Conservation (phyloP, 225 moss, liverwort and hornwort genomes). For the Pseudoscleropodium purum region DNA sequence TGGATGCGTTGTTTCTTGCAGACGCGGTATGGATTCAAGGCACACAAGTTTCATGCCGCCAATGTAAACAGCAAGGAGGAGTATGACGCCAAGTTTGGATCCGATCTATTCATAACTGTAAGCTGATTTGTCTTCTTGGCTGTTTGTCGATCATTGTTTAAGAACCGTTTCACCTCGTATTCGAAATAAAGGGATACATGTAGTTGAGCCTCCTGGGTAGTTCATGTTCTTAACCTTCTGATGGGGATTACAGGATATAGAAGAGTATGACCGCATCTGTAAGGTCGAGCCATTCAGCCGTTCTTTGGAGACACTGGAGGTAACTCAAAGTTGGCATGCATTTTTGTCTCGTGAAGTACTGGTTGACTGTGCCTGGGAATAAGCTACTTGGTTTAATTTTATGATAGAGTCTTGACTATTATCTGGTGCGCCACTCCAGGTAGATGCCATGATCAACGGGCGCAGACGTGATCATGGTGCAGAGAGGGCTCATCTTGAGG, state of each 20-base stretch:
- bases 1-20: conserved; percentile 21
- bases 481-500: conserved; percentile 94
- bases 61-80: conserved; percentile 60
- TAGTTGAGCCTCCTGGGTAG: background rate
- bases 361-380: background rate
- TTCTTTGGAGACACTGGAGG: conserved; percentile 58
- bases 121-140: conserved; percentile 11
- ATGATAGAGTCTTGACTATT: background rate
- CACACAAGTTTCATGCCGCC: conserved; percentile 65
- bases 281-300: conserved; percentile 92
- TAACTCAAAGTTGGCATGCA: conserved; percentile 18
- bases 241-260: conserved; percentile 54
- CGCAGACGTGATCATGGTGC: conserved; percentile 97
- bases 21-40: conserved; percentile 75
- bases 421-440: conserved; percentile 33
- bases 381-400: background rate
- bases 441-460: conserved; percentile 92
- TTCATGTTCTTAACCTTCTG: background rate
- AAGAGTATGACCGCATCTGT: conserved; percentile 87
- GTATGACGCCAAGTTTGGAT: conserved; percentile 72
- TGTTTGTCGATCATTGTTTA: background rate
- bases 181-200: background rate
- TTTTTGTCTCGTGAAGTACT: background rate
- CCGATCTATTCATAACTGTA: conserved; percentile 75
- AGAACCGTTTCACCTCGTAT: background rate